phyloP scores from a whole-genome alignment of 371 early-diverging fungal genomes.

The Syncephalastrum monosporum region DNA sequence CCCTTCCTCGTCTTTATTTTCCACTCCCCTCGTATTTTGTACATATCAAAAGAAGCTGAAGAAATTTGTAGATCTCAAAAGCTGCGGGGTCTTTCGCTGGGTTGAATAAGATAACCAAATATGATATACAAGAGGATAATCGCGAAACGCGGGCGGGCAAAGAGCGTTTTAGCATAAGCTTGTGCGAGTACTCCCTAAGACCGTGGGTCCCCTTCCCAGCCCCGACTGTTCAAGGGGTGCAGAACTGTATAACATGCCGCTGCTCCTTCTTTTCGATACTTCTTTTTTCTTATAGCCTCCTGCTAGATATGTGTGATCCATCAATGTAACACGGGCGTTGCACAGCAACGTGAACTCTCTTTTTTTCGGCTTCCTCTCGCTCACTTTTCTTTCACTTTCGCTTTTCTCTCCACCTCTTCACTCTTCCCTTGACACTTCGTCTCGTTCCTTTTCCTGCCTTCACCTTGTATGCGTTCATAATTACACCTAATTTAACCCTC shows the following conservation, averaged over 20 bases:
- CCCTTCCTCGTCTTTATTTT: too few species aligned
- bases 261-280: slow-evolving; percentile 1
- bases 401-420: neutral
- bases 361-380: neutral
- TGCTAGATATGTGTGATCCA: neutral
- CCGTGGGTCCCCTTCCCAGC: neutral
- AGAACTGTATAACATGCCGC: slow-evolving; percentile 9
- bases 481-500: neutral
- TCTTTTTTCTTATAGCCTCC: slow-evolving; percentile 1
- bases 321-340: slow-evolving; percentile 7
- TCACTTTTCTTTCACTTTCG: neutral
- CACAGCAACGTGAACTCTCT: slow-evolving; percentile 10
- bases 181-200: too few species aligned
- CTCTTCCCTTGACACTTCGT: slow-evolving; percentile 1
- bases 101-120: neutral
- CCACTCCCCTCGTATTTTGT: too few species aligned
- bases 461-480: neutral
- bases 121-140: neutral
- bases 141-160: too few species aligned
- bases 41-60: too few species aligned
- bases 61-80: too few species aligned
- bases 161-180: too few species aligned
- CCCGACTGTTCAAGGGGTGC: slow-evolving; percentile 8
- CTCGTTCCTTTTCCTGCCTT: neutral
- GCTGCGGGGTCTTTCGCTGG: slow-evolving; percentile 1